Percentiles rank a stretch among this genome's conserved stretches.
phyloP scores from a whole-genome alignment of 1,139 yeast species.

The Kodamaea anthophila region DNA sequence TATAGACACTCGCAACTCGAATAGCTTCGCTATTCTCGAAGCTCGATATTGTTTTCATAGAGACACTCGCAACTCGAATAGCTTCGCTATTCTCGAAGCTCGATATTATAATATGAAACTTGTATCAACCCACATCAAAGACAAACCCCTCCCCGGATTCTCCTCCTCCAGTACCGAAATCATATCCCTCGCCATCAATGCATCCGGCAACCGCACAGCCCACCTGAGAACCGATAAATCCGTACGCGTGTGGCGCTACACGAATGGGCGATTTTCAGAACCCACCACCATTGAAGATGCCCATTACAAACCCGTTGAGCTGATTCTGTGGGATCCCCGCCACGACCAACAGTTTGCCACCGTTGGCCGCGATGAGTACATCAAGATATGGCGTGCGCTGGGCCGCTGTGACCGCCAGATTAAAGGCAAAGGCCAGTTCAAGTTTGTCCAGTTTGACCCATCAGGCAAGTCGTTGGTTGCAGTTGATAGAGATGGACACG shows the following conservation, averaged over 20 bases:
- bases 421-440: slow-evolving; percentile 15
- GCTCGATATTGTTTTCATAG: no score
- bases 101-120: not conserved
- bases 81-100: no score
- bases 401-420: slow-evolving; percentile 33
- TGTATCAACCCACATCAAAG: slow-evolving; percentile 12
- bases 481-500: slow-evolving; percentile 34
- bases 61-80: no score
- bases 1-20: no score
- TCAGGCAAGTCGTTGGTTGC: slow-evolving; percentile 52
- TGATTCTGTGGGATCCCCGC: slow-evolving; percentile 57
- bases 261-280: slow-evolving; percentile 23
- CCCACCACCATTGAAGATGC: slow-evolving; percentile 38
- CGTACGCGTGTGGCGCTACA: slow-evolving; percentile 37
- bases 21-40: no score
- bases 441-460: slow-evolving; percentile 40
- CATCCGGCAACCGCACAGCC: slow-evolving; percentile 40
- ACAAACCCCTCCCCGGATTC: slow-evolving; percentile 24
- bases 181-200: slow-evolving; percentile 27
- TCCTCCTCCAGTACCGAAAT: slow-evolving; percentile 25
- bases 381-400: slow-evolving; percentile 51
- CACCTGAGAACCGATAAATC: slow-evolving; percentile 42
- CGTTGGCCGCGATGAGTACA: slow-evolving; percentile 48
- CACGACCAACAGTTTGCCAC: slow-evolving; percentile 50
- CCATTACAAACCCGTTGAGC: slow-evolving; percentile 42